These are phyloP conservation scores for Phialemoniopsis sp. DNA, from an alignment of 2,329 filamentous ascomycete species.

Conservation along the genomic window DNA sequence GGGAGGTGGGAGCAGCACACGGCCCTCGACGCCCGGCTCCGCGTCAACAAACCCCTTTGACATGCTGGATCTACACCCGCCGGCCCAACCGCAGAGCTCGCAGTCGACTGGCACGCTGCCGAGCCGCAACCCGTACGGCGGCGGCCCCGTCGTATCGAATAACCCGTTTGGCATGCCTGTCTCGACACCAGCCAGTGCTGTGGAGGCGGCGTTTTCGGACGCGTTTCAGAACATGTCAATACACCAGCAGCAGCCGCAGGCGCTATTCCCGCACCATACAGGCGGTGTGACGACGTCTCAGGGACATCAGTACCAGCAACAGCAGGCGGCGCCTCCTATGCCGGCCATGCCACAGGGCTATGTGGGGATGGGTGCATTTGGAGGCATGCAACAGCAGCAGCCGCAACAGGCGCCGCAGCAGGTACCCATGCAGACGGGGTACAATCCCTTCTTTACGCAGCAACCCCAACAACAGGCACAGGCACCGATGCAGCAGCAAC, in stretches of 20 bases:
- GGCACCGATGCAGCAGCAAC: constrained; percentile 24
- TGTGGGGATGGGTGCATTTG: too few relatives aligned
- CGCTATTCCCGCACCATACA: constrained; percentile 69
- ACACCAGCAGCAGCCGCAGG: constrained; percentile 39
- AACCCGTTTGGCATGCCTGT: constrained; percentile 65
- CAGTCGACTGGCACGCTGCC: constrained; percentile 61
- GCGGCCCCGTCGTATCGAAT: constrained; percentile 35
- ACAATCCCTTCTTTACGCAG: constrained; percentile 49
- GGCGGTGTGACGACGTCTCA: constrained; percentile 47
- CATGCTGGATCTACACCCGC: constrained; percentile 53
- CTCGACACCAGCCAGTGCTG: constrained; percentile 32
- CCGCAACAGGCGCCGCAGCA: constrained; percentile 21
- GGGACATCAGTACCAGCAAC: constrained; percentile 27
- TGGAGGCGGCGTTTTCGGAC: constrained; percentile 39
- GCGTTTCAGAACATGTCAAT: constrained; percentile 75
- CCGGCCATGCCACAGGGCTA: constrained; percentile 34
- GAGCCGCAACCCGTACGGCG: constrained; percentile 48
- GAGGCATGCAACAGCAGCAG: too few relatives aligned
- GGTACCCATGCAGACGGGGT: constrained; percentile 29
- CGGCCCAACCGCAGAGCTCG: constrained; percentile 55
- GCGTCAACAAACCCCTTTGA: constrained; percentile 67
- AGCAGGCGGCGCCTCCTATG: constrained; percentile 40
- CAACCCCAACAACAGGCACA: constrained; percentile 25
- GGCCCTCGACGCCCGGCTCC: constrained; percentile 30
- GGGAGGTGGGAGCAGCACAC: constrained; percentile 2